Evolutionary conservation across 1,284 basidiomycete genomes (phyloP), one percentile per base, ranked within the genome.

Genomic region (Ceratobasidium sp.): DNA sequence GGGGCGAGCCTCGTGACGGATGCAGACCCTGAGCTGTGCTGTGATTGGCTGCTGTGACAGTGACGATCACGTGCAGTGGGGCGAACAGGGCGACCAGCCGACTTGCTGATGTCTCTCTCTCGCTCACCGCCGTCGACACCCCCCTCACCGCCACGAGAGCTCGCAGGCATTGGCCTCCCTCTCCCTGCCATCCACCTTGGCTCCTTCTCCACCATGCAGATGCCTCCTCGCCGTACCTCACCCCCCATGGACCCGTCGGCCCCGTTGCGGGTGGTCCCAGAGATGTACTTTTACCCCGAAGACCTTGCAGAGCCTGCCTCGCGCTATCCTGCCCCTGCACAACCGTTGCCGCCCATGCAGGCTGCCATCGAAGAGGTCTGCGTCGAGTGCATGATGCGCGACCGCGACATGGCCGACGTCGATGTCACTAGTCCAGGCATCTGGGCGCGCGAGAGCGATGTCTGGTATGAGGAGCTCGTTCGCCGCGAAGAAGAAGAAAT

Each of bases 341-440:
- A 78, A 66, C 85, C 82, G 11, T 43, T 69, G 32, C 64, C 55
- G 64, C 23, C 88, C 85, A 75, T 55, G 9, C 55, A n/a, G 32
- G 64, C 64, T 21, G 64, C 64, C 21, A 69, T 74, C 21, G 91
- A 91, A 77, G 96, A 98, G 81, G 85, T 98, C 52, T 99, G 97
- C 79, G 86, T 98, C 59, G 97, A 99, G 83, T 99, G 97, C 81
- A 94, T 98, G 78, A 99, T 99, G 97, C 91, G 97, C 52, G 97
- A 99, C 83, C 91, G 97, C 79, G 97, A 99, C 80, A 95, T 99
- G 92, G 95, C 93, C 43, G 97, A 98, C 81, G 94, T 99, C 32
- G 87, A 92, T 79, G 97, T 98, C 26, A 87, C 90, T 1, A 90
- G 91, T 35, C 88, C 91, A 4, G 94, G 95, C 0, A 86, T 93